These are phyloP conservation scores for Hanseniaspora taiwanica DNA, from an alignment of 805 yeast species.

Conservation along the genomic window DNA sequence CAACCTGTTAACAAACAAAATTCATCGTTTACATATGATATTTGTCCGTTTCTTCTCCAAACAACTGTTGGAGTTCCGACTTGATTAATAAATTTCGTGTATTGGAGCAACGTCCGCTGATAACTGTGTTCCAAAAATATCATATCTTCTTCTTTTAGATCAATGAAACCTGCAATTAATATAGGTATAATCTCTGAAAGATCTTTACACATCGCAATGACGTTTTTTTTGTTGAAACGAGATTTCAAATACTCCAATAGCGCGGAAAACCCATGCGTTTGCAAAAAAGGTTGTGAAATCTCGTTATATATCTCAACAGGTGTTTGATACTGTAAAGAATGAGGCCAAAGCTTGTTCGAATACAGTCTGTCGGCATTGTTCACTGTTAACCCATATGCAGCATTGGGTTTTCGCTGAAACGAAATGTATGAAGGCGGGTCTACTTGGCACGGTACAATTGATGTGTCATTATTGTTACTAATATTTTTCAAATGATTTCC, in stretches of 20 bases:
- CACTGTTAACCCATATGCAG: not conserved
- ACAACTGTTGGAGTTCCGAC: slow-evolving; percentile 91
- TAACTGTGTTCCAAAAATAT: slow-evolving; percentile 94
- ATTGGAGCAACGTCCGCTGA: slow-evolving; percentile 81
- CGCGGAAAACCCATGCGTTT: slow-evolving; percentile 83
- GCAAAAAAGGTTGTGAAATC: slow-evolving; percentile 66
- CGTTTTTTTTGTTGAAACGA: slow-evolving; percentile 54
- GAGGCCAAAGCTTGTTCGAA: slow-evolving; percentile 19
- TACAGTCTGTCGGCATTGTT: not conserved
- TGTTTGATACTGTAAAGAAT: slow-evolving; percentile 34
- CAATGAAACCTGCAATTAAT: slow-evolving; percentile 83
- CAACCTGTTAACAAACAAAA: slow-evolving; percentile 87
- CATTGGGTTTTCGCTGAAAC: no score
- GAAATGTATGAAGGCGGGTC: no score
- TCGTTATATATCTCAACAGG: slow-evolving; percentile 72
- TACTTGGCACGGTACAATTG: no score
- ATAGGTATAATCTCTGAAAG: slow-evolving; percentile 88
- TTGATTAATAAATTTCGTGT: slow-evolving; percentile 68
- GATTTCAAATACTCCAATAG: slow-evolving; percentile 58
- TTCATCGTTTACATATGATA: slow-evolving; percentile 90
- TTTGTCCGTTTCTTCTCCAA: slow-evolving; percentile 93
- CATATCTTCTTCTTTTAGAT: slow-evolving; percentile 79
- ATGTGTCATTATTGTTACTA: no score
- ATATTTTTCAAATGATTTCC: no score
- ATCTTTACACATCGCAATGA: slow-evolving; percentile 71